Evolutionary conservation across 2,329 filamentous ascomycete species (phyloP), one percentile per base, ranked within the genome.

Genomic region (Niveomyces coronatus): DNA sequence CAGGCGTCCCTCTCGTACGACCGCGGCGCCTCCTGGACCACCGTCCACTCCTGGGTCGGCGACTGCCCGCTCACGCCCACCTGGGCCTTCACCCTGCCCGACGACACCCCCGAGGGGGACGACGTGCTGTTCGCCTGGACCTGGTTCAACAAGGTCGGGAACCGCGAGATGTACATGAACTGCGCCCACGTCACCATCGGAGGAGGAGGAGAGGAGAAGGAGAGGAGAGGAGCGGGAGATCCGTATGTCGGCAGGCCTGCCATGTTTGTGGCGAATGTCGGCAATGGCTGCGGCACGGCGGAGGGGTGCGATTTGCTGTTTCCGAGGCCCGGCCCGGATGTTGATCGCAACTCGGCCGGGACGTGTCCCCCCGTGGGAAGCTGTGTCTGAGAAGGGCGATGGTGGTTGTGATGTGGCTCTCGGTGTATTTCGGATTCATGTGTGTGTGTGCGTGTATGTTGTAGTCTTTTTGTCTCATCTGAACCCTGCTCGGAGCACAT

Each of bases 151-250:
- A 65, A 76, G 46, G 60, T 82, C 28, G 83, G 84, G 18, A 87
- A 87, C 61, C 72, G 84, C 33, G 84, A 89, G 57, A 84, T 83
- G 73, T 91, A 91, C 70, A 86, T 86, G 80, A 85, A 86, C 61
- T 91, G 85, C 53, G 83, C 84, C 5, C 67, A 73, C 35, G 71
- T 88, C 48, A 75, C 71, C 44, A 77, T 87, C 53, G 60, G 56
- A 39, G 57, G 60, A 16, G 57, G 60, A 32, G 57, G 60, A 32
- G 46, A 10, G 51, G 52, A 44, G 49, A 49, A 40, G 47, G 46
- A 13, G 29, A 59, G 60, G 53, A 57, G 31, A 18, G 16, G 31
- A 9, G 5, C 31, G 9, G 22, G 18, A 10, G 22, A 34, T 16
- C 31, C 31, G 11, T 34, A 24, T 26, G 31, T 9, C 3, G n/a